phyloP scores from a whole-genome alignment of 805 yeast species.

The Ogataea dorogensis region DNA sequence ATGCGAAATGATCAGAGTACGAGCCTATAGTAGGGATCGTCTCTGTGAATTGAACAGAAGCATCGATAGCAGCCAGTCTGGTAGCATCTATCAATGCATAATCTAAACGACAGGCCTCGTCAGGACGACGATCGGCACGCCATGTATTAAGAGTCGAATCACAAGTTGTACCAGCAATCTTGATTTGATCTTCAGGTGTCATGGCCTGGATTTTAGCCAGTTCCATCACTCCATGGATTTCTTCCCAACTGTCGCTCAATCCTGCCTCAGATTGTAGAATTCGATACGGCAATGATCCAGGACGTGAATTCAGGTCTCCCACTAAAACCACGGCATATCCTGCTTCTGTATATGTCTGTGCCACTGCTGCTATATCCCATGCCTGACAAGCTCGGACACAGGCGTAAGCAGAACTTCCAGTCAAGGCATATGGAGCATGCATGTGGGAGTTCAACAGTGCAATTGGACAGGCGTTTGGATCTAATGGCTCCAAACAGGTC shows the following conservation, averaged over 20 bases:
- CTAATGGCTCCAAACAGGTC: slow-evolving; percentile 57
- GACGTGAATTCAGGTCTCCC: slow-evolving; percentile 89
- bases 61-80: slow-evolving; percentile 52
- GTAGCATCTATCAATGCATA: slow-evolving; percentile 75
- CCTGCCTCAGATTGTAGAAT: slow-evolving; percentile 69
- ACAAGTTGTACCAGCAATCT: slow-evolving; percentile 81
- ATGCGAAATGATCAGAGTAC: slow-evolving; percentile 92
- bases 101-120: slow-evolving; percentile 86
- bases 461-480: slow-evolving; percentile 49
- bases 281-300: slow-evolving; percentile 79
- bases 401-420: slow-evolving; percentile 85
- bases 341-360: slow-evolving; percentile 57
- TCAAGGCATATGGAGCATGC: slow-evolving; percentile 90
- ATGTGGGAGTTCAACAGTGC: slow-evolving; percentile 89
- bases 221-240: slow-evolving; percentile 50
- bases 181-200: slow-evolving; percentile 61
- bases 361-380: slow-evolving; percentile 83
- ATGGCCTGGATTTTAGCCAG: slow-evolving; percentile 42
- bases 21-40: slow-evolving; percentile 65
- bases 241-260: slow-evolving; percentile 80
- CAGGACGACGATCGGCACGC: slow-evolving; percentile 54
- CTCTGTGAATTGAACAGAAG: slow-evolving; percentile 75
- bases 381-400: slow-evolving; percentile 95
- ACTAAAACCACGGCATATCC: slow-evolving; percentile 87
- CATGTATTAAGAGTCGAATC: slow-evolving; percentile 86